A percentile compares a stretch with the other conserved stretches of the same genome.
Evolutionary conservation across 2,329 filamentous ascomycete genomes (phyloP).

Genomic region (Neofusicoccum parvum): DNA sequence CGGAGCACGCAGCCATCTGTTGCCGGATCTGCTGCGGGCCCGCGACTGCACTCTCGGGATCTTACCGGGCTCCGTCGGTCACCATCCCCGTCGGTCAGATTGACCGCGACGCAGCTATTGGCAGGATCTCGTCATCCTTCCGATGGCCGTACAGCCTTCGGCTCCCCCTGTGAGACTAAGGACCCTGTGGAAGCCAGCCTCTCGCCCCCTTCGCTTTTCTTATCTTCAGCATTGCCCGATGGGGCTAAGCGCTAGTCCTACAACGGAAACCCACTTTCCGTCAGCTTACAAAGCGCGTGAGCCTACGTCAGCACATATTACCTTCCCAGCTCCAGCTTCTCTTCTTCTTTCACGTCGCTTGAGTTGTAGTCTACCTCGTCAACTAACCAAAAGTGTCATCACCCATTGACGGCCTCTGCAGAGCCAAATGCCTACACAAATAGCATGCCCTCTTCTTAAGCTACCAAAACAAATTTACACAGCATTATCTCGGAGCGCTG

Average conservation of each 20-base stretch:
- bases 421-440: too few relatives aligned
- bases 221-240: neutral
- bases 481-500: too few relatives aligned
- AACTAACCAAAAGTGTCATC: too few relatives aligned
- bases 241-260: neutral
- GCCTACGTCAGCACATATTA: neutral
- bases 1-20: neutral
- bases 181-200: neutral
- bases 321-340: too few relatives aligned
- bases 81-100: neutral
- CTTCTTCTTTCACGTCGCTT: too few relatives aligned
- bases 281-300: neutral
- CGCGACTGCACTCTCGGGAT: neutral
- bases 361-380: too few relatives aligned
- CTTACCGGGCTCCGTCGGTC: neutral
- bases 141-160: neutral
- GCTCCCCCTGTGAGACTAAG: conserved; percentile 4
- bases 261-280: neutral
- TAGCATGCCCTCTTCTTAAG: too few relatives aligned
- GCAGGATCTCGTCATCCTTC: neutral
- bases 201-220: neutral
- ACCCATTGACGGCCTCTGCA: too few relatives aligned
- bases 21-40: neutral
- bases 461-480: too few relatives aligned
- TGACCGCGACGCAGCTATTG: neutral